These are phyloP conservation scores for Spathaspora girioi DNA, from an alignment of 805 yeast genomes.

Conservation along the genomic window DNA sequence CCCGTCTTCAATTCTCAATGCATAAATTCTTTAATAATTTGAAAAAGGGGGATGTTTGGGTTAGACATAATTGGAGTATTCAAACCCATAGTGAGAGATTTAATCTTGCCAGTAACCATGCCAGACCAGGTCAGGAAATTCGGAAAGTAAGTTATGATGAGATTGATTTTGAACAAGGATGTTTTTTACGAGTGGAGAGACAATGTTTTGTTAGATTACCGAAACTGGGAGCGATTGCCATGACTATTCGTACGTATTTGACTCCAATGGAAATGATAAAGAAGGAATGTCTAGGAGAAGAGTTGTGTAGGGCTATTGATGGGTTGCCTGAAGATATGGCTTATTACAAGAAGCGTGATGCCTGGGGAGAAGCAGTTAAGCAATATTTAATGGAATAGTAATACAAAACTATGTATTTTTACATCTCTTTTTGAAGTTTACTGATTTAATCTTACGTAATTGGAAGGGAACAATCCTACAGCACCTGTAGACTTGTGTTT, in stretches of 20 bases:
- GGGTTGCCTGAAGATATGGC: slow-evolving; percentile 36
- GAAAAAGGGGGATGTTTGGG: slow-evolving; percentile 51
- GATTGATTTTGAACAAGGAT: slow-evolving; percentile 31
- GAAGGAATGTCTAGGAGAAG: slow-evolving; percentile 29
- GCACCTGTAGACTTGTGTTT: slow-evolving; percentile 62
- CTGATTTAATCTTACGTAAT: slow-evolving; percentile 54
- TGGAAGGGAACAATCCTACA: slow-evolving; percentile 86
- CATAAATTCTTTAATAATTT: slow-evolving; percentile 59
- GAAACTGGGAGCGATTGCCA: slow-evolving; percentile 28
- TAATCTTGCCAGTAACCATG: slow-evolving; percentile 29
- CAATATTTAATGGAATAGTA: slow-evolving; percentile 17
- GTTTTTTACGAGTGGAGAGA: slow-evolving; percentile 34
- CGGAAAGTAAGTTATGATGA: slow-evolving; percentile 20
- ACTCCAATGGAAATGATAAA: slow-evolving; percentile 27
- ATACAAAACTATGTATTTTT: background rate
- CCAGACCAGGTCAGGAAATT: slow-evolving; percentile 24
- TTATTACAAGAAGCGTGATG: slow-evolving; percentile 30
- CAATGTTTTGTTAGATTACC: slow-evolving; percentile 36
- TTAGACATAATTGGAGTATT: slow-evolving; percentile 66
- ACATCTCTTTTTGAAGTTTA: slow-evolving; percentile 3
- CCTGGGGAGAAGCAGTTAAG: slow-evolving; percentile 39
- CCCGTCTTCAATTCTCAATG: slow-evolving; percentile 59
- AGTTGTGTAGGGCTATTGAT: slow-evolving; percentile 31
- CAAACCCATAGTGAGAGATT: slow-evolving; percentile 51
- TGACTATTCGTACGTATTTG: slow-evolving; percentile 36